A percentile compares a stretch with the other conserved stretches of the same genome.
Evolutionary conservation across 1,284 basidiomycete genomes (phyloP).

Genomic region (Schizophyllum amplum): DNA sequence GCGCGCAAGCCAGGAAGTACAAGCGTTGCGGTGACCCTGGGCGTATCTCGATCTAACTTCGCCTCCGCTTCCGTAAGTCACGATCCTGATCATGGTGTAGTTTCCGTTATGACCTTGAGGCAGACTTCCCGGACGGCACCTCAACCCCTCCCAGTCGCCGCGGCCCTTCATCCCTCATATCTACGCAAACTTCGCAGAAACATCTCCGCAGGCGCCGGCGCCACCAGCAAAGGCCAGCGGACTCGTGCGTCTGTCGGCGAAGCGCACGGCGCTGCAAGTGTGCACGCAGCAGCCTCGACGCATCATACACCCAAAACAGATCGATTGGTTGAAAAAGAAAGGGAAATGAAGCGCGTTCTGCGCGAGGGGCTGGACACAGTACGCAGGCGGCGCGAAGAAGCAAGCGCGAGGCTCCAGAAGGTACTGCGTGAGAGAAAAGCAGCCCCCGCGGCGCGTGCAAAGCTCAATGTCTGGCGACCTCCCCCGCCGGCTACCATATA

Average conservation of each 20-base stretch:
- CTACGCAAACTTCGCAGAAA: slow-evolving; percentile 22
- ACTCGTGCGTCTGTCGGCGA: neutral
- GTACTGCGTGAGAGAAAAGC: neutral
- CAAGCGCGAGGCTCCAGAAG: neutral
- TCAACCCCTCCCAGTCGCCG: slow-evolving; percentile 33
- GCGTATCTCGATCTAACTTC: slow-evolving; percentile 17
- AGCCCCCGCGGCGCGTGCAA: neutral
- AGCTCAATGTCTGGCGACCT: neutral
- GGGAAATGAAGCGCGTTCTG: neutral
- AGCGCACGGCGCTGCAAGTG: neutral
- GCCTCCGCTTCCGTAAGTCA: slow-evolving; percentile 3
- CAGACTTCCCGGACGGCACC: neutral
- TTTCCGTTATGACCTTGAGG: neutral
- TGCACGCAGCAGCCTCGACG: neutral
- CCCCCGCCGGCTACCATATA: neutral
- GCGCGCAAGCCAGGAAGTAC: no score
- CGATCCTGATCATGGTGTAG: no score
- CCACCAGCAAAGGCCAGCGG: neutral
- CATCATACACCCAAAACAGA: neutral
- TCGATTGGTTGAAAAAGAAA: neutral
- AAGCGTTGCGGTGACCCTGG: no score
- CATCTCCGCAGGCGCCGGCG: slow-evolving; percentile 14
- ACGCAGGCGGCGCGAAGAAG: neutral
- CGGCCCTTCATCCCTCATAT: slow-evolving; percentile 37
- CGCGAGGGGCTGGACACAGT: neutral